Percentiles rank a stretch among this genome's conserved stretches.
Conservation (phyloP, 2,329 filamentous ascomycete species). For the Aspergillus neoniger region DNA sequence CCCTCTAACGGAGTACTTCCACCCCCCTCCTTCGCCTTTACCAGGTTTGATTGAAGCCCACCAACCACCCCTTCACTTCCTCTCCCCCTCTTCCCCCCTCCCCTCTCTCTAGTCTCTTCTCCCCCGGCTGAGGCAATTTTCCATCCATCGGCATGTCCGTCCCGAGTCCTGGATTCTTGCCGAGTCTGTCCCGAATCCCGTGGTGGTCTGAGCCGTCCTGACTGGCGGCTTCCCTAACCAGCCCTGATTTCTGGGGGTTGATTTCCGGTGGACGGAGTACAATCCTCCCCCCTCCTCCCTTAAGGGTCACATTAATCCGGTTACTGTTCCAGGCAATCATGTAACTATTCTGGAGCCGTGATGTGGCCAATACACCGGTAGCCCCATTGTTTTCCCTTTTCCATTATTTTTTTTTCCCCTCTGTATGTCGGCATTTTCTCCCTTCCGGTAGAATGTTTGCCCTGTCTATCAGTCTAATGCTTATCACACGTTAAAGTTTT, state of each 20-base stretch:
- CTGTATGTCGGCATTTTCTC: not conserved
- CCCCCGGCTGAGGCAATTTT: constrained; percentile 19
- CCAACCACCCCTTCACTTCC: not conserved
- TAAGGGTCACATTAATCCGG: not conserved
- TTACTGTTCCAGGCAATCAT: constrained; percentile 9
- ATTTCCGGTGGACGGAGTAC: not conserved
- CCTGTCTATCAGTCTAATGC: not conserved
- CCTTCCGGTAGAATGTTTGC: not conserved
- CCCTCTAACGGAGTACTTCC: not conserved
- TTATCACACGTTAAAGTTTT: not conserved
- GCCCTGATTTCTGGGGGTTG: not conserved
- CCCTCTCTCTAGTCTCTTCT: constrained; percentile 6
- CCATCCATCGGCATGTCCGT: constrained; percentile 27
- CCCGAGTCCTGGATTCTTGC: constrained; percentile 20
- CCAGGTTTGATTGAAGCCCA: not conserved
- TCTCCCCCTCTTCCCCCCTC: constrained; percentile 1
- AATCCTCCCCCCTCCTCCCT: too few species aligned
- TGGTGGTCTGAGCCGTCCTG: constrained; percentile 26
- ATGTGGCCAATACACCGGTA: not conserved
- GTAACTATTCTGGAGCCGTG: constrained; percentile 9
- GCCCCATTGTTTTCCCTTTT: not conserved
- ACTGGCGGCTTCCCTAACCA: constrained; percentile 7
- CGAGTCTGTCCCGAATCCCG: constrained; percentile 30
- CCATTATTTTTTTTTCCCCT: not conserved
- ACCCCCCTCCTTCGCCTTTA: constrained; percentile 2